These are phyloP conservation scores for Globisporangium perplexum DNA, from an alignment of 352 stramenopile genomes.

Conservation along the genomic window DNA sequence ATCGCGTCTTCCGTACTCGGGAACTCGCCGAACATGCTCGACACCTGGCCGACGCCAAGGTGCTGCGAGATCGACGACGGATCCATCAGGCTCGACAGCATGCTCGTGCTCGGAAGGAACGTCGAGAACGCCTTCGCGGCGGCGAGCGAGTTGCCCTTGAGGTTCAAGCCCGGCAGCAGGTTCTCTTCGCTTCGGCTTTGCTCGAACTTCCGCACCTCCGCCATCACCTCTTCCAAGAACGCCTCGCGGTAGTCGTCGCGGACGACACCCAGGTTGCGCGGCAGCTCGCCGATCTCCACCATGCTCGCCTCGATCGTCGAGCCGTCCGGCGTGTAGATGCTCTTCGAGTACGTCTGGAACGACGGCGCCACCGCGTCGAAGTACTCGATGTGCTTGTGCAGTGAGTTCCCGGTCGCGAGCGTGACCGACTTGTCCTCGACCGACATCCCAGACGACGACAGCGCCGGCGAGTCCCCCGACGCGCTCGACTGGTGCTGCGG, in stretches of 20 bases:
- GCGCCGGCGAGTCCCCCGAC: constrained; percentile 14
- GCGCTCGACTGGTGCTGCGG: constrained; percentile 21
- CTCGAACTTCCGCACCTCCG: constrained; percentile 55
- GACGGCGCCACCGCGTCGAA: constrained; percentile 56
- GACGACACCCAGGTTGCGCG: constrained; percentile 34
- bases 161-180: constrained; percentile 49
- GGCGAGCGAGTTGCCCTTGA: constrained; percentile 43
- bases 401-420: constrained; percentile 25
- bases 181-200: constrained; percentile 41
- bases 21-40: constrained; percentile 53
- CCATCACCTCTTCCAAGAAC: constrained; percentile 59
- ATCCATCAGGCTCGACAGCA: constrained; percentile 76
- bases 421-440: constrained; percentile 33
- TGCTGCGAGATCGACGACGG: constrained; percentile 50
- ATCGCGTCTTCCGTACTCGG: constrained; percentile 46
- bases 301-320: constrained; percentile 64
- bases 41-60: constrained; percentile 29
- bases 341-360: constrained; percentile 54
- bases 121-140: constrained; percentile 72
- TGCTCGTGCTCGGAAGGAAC: constrained; percentile 58
- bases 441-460: constrained; percentile 5
- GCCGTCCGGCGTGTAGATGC: constrained; percentile 62
- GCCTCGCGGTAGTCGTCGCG: constrained; percentile 39
- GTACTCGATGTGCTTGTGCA: constrained; percentile 57
- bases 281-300: constrained; percentile 60